phyloP scores from a whole-genome alignment of 306 rosid genomes.

The Quercus gilva region DNA sequence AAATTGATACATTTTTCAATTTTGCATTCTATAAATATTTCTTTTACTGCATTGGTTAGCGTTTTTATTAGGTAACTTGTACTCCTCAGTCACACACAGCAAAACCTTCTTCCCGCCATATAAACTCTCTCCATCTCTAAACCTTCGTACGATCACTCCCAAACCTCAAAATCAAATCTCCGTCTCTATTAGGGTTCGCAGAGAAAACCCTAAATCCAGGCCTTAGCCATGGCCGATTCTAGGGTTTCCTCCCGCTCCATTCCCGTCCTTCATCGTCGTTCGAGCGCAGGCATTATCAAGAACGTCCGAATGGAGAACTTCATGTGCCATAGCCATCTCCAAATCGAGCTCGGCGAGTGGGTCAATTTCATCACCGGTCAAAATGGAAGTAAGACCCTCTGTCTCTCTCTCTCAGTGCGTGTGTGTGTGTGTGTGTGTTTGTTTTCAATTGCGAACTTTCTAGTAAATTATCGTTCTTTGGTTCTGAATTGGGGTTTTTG shows the following conservation, averaged over 20 bases:
- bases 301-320: conserved; percentile 74
- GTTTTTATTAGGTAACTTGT: too few species aligned
- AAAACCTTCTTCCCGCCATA: conserved; percentile 30
- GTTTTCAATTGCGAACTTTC: not conserved
- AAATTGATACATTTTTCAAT: too few species aligned
- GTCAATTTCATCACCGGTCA: conserved; percentile 88
- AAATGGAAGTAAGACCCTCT: conserved; percentile 69
- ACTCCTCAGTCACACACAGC: not conserved
- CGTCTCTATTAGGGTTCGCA: conserved; percentile 5
- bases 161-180: not conserved
- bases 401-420: too few species aligned
- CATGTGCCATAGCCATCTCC: conserved; percentile 82
- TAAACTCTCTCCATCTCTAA: not conserved
- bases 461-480: not conserved
- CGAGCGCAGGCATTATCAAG: conserved; percentile 62
- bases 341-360: conserved; percentile 66
- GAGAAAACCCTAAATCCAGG: not conserved
- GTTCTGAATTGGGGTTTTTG: not conserved
- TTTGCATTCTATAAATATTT: too few species aligned
- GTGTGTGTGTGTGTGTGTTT: not conserved
- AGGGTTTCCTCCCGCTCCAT: conserved; percentile 22
- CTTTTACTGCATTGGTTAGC: too few species aligned
- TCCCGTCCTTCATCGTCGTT: conserved; percentile 15
- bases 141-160: not conserved
- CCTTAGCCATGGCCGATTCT: conserved; percentile 37